phyloP scores from a whole-genome alignment of 495 filamentous ascomycete genomes.

The Penicillium longicatenatum region DNA sequence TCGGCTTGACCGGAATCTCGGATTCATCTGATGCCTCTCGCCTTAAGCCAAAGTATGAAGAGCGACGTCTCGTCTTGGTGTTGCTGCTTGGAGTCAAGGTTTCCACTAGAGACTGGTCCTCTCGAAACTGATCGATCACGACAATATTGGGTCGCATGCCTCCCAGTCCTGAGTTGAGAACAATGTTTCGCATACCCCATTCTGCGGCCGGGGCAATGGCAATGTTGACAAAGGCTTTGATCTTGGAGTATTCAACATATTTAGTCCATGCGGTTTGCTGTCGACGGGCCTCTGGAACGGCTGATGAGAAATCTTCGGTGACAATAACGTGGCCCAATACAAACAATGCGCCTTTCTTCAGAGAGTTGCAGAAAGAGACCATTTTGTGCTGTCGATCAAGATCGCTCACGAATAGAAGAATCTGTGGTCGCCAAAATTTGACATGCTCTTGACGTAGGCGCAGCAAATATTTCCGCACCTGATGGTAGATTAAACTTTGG shows the following conservation, averaged over 20 bases:
- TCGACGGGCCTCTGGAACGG: conserved; percentile 77
- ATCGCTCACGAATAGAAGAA: conserved; percentile 81
- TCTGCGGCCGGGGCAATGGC: conserved; percentile 78
- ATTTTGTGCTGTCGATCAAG: conserved; percentile 75
- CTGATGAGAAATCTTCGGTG: conserved; percentile 74
- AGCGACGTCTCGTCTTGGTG: conserved; percentile 29
- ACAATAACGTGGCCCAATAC: conserved; percentile 88
- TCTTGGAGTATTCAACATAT: conserved; percentile 81
- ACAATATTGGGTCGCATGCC: conserved; percentile 91
- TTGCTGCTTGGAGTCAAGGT: conserved; percentile 29
- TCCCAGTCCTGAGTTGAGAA: conserved; percentile 79
- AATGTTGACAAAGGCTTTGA: conserved; percentile 89
- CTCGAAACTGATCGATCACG: conserved; percentile 70
- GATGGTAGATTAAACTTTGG: conserved; percentile 87
- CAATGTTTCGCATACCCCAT: conserved; percentile 83
- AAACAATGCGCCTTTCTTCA: conserved; percentile 87
- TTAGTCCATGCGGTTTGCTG: conserved; percentile 84
- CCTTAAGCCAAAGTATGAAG: conserved; percentile 15
- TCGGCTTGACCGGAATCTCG: conserved; percentile 60
- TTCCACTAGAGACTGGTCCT: conserved; percentile 55
- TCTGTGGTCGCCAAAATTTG: conserved; percentile 89
- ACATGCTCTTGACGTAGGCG: conserved; percentile 84
- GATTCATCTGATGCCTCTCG: conserved; percentile 33
- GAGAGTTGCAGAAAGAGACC: conserved; percentile 87
- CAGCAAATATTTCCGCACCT: conserved; percentile 85